Percentiles rank a stretch among this genome's conserved stretches.
Evolutionary conservation across 306 rosid species (phyloP).

Genomic region (Cucurbita maxima): DNA sequence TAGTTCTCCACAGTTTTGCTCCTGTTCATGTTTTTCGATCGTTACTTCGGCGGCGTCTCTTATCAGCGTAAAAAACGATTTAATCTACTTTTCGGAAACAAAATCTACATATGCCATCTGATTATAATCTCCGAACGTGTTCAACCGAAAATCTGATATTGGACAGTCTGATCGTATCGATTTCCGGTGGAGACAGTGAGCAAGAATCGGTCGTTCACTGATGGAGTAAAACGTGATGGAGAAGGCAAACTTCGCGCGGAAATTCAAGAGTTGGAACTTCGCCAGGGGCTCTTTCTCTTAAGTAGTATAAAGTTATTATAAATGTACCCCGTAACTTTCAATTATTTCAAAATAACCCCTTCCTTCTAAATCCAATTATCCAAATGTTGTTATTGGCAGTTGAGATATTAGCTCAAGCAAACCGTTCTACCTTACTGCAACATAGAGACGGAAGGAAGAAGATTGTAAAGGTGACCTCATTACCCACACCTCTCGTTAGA

Average conservation of each 20-base stretch:
- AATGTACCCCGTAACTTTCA: not conserved
- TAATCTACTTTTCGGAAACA: not conserved
- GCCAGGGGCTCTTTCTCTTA: not conserved
- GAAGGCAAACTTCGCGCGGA: not conserved
- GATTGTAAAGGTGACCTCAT: too few relatives aligned
- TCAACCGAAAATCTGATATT: not conserved
- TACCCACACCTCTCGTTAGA: too few relatives aligned
- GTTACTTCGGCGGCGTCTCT: slow-evolving; percentile 65
- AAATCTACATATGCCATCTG: not conserved
- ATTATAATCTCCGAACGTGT: not conserved
- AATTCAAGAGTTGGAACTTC: not conserved
- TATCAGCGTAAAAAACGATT: slow-evolving; percentile 6
- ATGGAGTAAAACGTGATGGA: not conserved
- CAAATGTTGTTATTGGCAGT: too few relatives aligned
- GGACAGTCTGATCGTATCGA: not conserved
- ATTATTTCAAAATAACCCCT: not conserved
- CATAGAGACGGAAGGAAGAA: too few relatives aligned
- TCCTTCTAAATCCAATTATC: too few relatives aligned
- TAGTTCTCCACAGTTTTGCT: slow-evolving; percentile 65
- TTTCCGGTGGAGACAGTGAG: not conserved
- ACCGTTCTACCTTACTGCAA: too few relatives aligned
- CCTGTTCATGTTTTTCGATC: slow-evolving; percentile 63
- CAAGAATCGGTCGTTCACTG: not conserved
- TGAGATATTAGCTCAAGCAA: too few relatives aligned
- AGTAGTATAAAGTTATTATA: not conserved